Percentiles rank a stretch among this genome's conserved stretches.
Evolutionary conservation across 2,329 filamentous ascomycete species (phyloP).

Genomic region (Fusarium sp.): DNA sequence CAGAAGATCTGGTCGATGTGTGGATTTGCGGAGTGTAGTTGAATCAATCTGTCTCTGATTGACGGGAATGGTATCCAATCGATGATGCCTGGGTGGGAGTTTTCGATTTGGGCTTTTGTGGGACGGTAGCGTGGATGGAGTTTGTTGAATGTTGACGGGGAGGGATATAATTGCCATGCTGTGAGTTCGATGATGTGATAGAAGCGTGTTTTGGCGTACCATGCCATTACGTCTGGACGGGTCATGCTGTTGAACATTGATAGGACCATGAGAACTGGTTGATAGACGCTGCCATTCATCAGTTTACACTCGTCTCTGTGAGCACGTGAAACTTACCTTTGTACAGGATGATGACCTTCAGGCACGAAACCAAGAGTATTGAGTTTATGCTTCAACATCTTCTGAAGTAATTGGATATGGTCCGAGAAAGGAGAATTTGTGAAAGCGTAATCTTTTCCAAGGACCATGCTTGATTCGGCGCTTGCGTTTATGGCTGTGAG

Average conservation of each 20-base stretch:
- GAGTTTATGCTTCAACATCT: conserved; percentile 42
- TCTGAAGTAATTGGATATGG: conserved; percentile 45
- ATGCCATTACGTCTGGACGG: conserved; percentile 50
- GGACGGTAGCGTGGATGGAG: conserved; percentile 47
- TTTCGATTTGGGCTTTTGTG: conserved; percentile 41
- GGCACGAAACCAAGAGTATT: conserved; percentile 29
- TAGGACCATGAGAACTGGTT: conserved; percentile 47
- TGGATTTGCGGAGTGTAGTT: conserved; percentile 48
- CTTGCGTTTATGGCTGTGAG: conserved; percentile 41
- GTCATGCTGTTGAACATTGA: conserved; percentile 52
- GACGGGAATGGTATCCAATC: conserved; percentile 48
- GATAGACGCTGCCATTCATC: conserved; percentile 38
- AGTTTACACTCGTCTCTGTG: no score
- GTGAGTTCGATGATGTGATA: conserved; percentile 51
- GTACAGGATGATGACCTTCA: conserved; percentile 11
- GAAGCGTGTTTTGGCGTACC: conserved; percentile 55
- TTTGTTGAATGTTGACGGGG: conserved; percentile 41
- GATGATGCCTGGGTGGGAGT: conserved; percentile 46
- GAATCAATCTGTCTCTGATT: conserved; percentile 46
- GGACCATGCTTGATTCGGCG: conserved; percentile 31
- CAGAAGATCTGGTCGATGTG: conserved; percentile 50
- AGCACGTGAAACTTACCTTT: conserved; percentile 31
- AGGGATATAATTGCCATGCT: conserved; percentile 49
- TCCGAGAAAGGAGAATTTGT: conserved; percentile 50
- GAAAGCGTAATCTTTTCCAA: conserved; percentile 42